These are phyloP conservation scores for Boechera retrofracta DNA, from an alignment of 345 rosid genomes.

Conservation along the genomic window DNA sequence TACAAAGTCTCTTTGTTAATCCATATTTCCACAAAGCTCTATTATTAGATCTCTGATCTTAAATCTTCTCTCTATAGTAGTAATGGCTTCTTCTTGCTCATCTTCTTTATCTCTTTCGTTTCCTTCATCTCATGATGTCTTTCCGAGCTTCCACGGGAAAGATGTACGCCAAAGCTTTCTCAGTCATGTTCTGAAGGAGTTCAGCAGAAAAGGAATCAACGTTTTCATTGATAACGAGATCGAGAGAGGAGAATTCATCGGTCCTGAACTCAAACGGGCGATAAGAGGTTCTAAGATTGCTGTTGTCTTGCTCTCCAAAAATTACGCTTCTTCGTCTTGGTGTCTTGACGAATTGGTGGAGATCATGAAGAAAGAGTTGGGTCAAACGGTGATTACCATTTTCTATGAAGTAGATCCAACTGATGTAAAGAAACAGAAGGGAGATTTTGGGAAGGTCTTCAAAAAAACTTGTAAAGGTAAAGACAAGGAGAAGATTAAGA, in stretches of 20 bases:
- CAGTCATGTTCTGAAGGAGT: not conserved
- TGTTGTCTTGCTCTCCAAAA: conserved; percentile 5
- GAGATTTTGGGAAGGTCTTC: not conserved
- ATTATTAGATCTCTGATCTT: not conserved
- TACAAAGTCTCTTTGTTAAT: too few species aligned
- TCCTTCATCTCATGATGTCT: not conserved
- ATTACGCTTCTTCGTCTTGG: conserved; percentile 8
- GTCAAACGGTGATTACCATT: not conserved
- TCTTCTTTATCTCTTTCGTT: not conserved
- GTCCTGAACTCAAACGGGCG: not conserved
- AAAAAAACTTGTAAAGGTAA: not conserved
- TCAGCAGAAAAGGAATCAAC: not conserved
- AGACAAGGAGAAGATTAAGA: not conserved
- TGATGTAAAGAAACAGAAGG: not conserved
- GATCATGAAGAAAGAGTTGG: not conserved
- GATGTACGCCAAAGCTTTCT: not conserved
- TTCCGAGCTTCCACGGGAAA: not conserved
- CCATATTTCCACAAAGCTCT: not conserved
- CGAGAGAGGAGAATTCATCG: not conserved
- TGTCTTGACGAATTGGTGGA: conserved; percentile 12
- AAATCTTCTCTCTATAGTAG: not conserved
- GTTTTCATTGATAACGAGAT: not conserved
- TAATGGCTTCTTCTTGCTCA: not conserved
- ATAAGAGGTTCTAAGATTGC: not conserved
- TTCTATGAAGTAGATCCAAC: not conserved